Evolutionary conservation across 2,329 filamentous ascomycete species (phyloP).

Genomic region (Oidium heveae): DNA sequence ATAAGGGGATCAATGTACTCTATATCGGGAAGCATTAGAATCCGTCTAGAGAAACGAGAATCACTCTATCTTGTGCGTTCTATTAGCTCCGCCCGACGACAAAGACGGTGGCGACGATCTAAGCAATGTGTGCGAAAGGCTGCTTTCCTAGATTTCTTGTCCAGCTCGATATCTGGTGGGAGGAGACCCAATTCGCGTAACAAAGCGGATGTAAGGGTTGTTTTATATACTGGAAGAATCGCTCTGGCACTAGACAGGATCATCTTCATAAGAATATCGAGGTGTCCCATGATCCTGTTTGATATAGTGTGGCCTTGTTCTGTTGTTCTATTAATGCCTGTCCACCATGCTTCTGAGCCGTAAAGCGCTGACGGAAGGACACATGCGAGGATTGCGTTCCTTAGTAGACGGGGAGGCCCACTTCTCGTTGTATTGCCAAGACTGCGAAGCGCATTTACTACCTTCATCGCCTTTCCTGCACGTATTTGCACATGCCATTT

Average conservation of each 20-base stretch:
- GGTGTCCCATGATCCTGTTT: background rate
- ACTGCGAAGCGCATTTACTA: background rate
- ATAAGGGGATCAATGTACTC: too few species aligned
- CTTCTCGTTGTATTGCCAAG: background rate
- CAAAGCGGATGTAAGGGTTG: too few species aligned
- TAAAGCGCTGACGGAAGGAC: background rate
- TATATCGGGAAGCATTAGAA: too few species aligned
- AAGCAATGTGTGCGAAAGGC: too few species aligned
- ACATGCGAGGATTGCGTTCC: background rate
- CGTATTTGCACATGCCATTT: background rate
- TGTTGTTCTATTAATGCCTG: background rate
- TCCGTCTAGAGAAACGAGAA: too few species aligned
- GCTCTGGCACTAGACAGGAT: background rate
- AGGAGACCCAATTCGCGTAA: too few species aligned
- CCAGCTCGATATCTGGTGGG: too few species aligned
- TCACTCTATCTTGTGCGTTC: too few species aligned
- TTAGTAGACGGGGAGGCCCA: background rate
- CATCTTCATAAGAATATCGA: background rate
- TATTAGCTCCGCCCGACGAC: too few species aligned
- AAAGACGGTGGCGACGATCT: too few species aligned
- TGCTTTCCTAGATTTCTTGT: too few species aligned
- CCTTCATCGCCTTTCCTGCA: background rate
- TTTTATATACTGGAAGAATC: too few species aligned
- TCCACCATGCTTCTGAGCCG: background rate
- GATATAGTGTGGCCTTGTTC: background rate